Base-by-base conservation (phyloP, 495 filamentous ascomycete genomes). In the Neurospora sp. region DNA sequence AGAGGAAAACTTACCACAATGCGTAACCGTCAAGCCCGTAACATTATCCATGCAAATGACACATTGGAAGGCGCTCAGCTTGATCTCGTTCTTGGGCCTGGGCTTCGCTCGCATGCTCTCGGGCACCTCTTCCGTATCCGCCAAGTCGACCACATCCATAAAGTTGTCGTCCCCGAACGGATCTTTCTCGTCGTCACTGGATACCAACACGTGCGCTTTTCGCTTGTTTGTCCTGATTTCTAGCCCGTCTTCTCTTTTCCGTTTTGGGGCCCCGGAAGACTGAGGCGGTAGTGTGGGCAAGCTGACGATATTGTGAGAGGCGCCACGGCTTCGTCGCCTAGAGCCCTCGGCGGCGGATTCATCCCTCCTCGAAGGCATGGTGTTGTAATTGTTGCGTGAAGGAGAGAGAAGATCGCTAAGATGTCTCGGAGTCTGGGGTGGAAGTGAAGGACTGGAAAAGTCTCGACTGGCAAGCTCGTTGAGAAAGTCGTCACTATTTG, bases 31-130 rank as follows among this genome's bases (percentile, higher is more conserved):
- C 74, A 94, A 79, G 78, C 92, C 86, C 23, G 86, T 90, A 4
- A 88, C 89, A 48, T 88, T 86, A 71, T 96, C 94, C 89, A 97
- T 91, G 84, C 94, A 97, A 70, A 97, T 93, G 39, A 94, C 91
- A 74, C 94, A 97, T 75, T 90, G 85, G 73, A 93, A 83, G 70
- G 81, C 80, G 72, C 87, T 83, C 70, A 92, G 73, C 76, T 86
- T 87, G 70, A 86, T 74, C 42, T 85, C 83, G 73, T 86, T 86
- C 42, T 88, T 89, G 16, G 81, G 78, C 38, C 85, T 84, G 2
- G 82, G 82, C 62, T 86, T 84, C 71, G 79, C 59, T 85, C 84
- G 71, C 83, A 54, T 77, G 0, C 86, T 80, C 16, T 86, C 85
- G 4, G 89, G 85, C 0, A 88, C 82, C 40, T 90, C 87, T 8